Percentiles rank a stretch among this genome's conserved stretches.
These are phyloP conservation scores for Hordeum pubiflorum DNA, from an alignment of 202 grass and related monocot genomes.

Conservation along the genomic window DNA sequence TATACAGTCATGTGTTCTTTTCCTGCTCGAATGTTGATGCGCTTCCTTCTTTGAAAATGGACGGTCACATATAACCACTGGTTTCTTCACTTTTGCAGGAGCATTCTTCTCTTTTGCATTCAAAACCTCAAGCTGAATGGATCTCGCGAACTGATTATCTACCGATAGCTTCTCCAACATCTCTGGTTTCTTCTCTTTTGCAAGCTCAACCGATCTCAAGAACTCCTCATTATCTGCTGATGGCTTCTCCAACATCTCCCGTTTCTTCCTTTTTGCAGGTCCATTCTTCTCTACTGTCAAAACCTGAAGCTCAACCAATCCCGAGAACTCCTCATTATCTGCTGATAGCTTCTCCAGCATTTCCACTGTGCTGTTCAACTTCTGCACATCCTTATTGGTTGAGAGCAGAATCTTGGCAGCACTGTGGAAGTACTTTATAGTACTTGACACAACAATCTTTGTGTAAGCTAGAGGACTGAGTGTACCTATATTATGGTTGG, in stretches of 20 bases:
- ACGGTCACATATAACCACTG: neutral
- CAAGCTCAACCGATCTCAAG: neutral
- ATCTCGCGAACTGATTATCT: neutral
- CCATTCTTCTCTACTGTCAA: neutral
- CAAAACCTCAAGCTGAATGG: neutral
- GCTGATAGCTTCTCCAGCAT: slow-evolving; percentile 11
- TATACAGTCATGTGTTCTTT: neutral
- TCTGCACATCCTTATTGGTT: neutral
- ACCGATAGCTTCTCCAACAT: neutral
- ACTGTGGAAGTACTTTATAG: neutral
- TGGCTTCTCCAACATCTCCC: neutral
- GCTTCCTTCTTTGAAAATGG: neutral
- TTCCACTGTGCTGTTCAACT: slow-evolving; percentile 3
- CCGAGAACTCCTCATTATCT: neutral
- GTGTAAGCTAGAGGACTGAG: neutral
- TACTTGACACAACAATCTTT: neutral
- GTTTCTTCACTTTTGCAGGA: neutral
- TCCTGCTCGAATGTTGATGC: neutral
- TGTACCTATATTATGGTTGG: neutral
- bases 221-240: neutral
- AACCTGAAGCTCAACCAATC: neutral
- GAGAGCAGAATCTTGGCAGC: neutral
- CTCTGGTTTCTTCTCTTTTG: neutral
- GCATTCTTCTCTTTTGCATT: neutral
- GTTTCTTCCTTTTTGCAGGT: neutral